Evolutionary conservation across 1,284 basidiomycete species (phyloP).

Genomic region (Cutaneotrichosporon sp.): DNA sequence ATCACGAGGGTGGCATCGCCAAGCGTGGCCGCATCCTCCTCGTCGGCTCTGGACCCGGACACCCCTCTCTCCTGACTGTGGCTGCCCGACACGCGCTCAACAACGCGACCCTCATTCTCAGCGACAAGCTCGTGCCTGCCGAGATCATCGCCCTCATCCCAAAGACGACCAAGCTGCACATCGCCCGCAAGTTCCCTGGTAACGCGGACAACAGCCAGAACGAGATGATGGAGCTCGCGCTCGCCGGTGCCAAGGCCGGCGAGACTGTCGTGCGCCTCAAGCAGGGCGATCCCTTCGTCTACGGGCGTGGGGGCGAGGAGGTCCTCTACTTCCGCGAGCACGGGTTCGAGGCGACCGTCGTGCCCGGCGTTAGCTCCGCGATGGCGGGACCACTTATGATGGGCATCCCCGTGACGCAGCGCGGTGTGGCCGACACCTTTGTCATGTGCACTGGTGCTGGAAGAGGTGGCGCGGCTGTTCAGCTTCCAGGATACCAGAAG

Average conservation of each 20-base stretch:
- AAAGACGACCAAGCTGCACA: conserved; percentile 60
- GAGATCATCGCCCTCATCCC: conserved; percentile 87
- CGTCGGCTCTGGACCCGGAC: conserved; percentile 91
- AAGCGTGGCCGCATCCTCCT: conserved; percentile 72
- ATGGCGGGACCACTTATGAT: conserved; percentile 86
- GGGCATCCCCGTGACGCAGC: conserved; percentile 90
- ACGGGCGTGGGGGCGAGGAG: conserved; percentile 92
- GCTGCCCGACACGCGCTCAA: conserved; percentile 77
- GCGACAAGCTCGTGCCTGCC: conserved; percentile 95
- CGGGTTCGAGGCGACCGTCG: conserved; percentile 76
- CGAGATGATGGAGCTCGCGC: conserved; percentile 87
- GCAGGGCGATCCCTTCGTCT: conserved; percentile 94
- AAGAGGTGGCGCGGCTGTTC: conserved; percentile 76
- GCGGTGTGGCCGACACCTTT: conserved; percentile 86
- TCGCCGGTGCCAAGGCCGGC: conserved; percentile 75
- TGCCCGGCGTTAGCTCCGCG: conserved; percentile 86
- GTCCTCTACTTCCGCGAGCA: conserved; percentile 83
- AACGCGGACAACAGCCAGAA: conserved; percentile 92
- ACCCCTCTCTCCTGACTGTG: conserved; percentile 84
- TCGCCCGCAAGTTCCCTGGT: conserved; percentile 95
- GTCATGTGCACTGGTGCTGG: conserved; percentile 93
- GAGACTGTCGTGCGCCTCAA: conserved; percentile 90
- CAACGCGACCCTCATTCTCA: conserved; percentile 79
- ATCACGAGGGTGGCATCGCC: conserved; percentile 36
- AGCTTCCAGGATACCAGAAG: conserved; percentile 81